Evolutionary conservation across 352 stramenopile genomes (phyloP), one percentile per base, ranked within the genome.

Genomic region (Pythium vanterpoolii): DNA sequence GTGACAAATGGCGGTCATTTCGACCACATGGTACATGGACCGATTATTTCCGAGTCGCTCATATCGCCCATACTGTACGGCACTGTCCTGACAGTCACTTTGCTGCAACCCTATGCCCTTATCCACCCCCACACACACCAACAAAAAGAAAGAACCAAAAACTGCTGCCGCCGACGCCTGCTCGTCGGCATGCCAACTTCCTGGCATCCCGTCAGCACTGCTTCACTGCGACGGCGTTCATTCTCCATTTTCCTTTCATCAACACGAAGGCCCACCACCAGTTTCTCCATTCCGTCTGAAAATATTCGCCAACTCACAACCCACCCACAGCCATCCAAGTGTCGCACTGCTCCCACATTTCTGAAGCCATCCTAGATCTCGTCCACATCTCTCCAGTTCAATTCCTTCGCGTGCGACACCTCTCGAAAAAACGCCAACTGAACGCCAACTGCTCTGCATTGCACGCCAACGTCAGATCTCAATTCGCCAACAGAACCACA

Each of bases 1-100:
- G 60, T 67, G 52, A 67, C 60, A 61, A 61, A 60, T 60, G 52
- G 54, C 27, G 27, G 60, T 66, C 60, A 66, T 47, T 49, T 45
- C 52, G 60, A 50, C 53, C 60, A 57, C 45, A 49, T 58, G 46
- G 52, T 31, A n/a, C n/a, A n/a, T n/a, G n/a, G n/a, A n/a, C n/a
- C n/a, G n/a, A n/a, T n/a, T n/a, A n/a, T n/a, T n/a, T n/a, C n/a
- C n/a, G n/a, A n/a, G n/a, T n/a, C n/a, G n/a, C n/a, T 27, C 26
- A 26, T 14, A 16, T 43, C 6, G 11, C 44, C 34, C 23, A 3
- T 24, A 34, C 7, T 4, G 21, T 9, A n/a, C 27, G 26, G 30
- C 30, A 14, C 26, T 42, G 28, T n/a, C 46, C 46, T 8, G 47
- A 38, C 33, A 21, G 19, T 8, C 34, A 47, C 33, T 24, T 31